Percentiles rank a stretch among this genome's conserved stretches.
Evolutionary conservation across 208 protist species (phyloP).

Genomic region (Cochliopodium minus): DNA sequence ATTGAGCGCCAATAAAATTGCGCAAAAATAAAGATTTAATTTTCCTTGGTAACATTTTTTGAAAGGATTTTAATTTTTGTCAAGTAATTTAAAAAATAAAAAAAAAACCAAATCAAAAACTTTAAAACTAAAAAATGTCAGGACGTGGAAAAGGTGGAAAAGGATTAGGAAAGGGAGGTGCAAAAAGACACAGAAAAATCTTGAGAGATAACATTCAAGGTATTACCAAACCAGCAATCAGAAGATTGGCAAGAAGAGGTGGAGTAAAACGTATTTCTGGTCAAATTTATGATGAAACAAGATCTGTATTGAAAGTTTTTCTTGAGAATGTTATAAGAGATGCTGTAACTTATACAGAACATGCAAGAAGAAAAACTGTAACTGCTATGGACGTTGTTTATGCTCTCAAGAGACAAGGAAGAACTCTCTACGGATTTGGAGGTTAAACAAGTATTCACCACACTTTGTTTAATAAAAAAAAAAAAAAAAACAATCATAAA

Average conservation of each 20-base stretch:
- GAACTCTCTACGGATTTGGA: slow-evolving; percentile 64
- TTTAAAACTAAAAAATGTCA: not conserved
- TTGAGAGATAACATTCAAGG: slow-evolving; percentile 57
- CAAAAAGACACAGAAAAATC: slow-evolving; percentile 56
- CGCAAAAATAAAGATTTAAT: not conserved
- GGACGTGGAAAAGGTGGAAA: slow-evolving; percentile 8
- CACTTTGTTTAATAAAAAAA: not conserved
- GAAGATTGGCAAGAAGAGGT: slow-evolving; percentile 63
- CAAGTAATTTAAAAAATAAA: not conserved
- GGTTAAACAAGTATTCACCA: slow-evolving; percentile 13
- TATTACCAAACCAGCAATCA: slow-evolving; percentile 57
- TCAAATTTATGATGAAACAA: slow-evolving; percentile 40
- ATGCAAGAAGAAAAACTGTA: slow-evolving; percentile 52
- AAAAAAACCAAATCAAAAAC: not conserved
- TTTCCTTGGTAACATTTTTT: not conserved
- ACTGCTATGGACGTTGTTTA: slow-evolving; percentile 59
- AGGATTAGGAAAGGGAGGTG: slow-evolving; percentile 6
- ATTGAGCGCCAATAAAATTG: not conserved
- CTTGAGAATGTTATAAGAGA: slow-evolving; percentile 54
- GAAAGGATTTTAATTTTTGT: not conserved
- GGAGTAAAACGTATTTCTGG: slow-evolving; percentile 63
- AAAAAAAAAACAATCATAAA: not conserved
- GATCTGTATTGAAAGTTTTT: slow-evolving; percentile 54
- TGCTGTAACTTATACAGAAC: slow-evolving; percentile 56
- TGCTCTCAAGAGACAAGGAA: slow-evolving; percentile 56